Evolutionary conservation across 169 alveolate species (phyloP).

Genomic region (Plasmodium knowlesi): DNA sequence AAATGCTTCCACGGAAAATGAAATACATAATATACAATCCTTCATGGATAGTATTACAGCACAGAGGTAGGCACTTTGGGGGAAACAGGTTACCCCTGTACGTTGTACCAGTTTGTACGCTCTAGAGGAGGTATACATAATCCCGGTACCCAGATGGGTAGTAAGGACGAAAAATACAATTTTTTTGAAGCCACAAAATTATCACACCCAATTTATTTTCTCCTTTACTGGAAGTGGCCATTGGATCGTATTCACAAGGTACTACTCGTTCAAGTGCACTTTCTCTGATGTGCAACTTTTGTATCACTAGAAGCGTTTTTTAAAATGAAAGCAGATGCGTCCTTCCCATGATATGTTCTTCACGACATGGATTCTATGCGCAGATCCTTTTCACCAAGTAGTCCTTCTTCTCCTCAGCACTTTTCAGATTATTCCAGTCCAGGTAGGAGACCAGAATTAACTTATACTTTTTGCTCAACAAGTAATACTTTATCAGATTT

Average conservation of each 20-base stretch:
- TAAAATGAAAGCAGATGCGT: background rate
- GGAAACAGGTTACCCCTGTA: background rate
- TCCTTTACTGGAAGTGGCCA: background rate
- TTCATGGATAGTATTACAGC: constrained; percentile 2
- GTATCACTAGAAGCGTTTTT: background rate
- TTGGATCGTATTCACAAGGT: background rate
- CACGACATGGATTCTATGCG: background rate
- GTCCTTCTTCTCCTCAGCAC: constrained; percentile 18
- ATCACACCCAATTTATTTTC: background rate
- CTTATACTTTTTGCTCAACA: constrained; percentile 47
- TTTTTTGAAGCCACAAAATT: background rate
- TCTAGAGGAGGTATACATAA: background rate
- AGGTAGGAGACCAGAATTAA: constrained; percentile 25
- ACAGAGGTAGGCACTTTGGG: background rate
- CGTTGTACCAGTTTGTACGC: background rate
- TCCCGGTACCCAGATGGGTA: background rate
- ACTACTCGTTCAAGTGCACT: background rate
- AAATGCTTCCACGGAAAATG: constrained; percentile 16
- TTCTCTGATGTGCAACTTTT: background rate
- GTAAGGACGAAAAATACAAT: background rate
- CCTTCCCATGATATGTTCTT: background rate
- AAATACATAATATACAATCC: constrained; percentile 14
- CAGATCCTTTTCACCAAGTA: constrained; percentile 26
- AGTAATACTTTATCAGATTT: constrained; percentile 62
- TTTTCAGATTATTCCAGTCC: constrained; percentile 45